Conservation (phyloP, 108 stramenopile species). For the Pseudonitzschia delicatissima region DNA sequence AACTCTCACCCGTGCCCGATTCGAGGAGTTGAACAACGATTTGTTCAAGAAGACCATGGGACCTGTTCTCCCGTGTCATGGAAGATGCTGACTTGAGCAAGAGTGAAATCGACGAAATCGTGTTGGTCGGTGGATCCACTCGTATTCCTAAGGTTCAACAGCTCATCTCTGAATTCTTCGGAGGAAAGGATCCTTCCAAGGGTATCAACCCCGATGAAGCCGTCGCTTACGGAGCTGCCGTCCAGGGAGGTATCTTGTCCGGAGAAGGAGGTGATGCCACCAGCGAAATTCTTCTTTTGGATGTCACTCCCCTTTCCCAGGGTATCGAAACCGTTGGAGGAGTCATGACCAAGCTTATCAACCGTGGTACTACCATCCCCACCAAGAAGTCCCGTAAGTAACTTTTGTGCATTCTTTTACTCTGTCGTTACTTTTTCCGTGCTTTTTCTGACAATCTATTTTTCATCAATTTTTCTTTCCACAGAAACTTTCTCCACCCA, state of each 20-base stretch:
- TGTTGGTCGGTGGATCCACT: conserved; percentile 97
- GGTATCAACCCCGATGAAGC: conserved; percentile 98
- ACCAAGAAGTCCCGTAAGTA: conserved; percentile 85
- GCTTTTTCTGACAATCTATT: background rate
- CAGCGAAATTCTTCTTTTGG: conserved; percentile 68
- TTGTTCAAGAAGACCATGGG: conserved; percentile 97
- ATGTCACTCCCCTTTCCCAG: conserved; percentile 83
- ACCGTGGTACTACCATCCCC: conserved; percentile 91
- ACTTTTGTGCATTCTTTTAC: background rate
- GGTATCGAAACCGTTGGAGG: conserved; percentile 95
- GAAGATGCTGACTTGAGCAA: conserved; percentile 90
- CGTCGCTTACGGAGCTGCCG: conserved; percentile 96
- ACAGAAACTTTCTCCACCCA: conserved; percentile 90
- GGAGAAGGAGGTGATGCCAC: conserved; percentile 79
- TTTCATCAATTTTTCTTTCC: background rate
- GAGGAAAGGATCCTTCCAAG: conserved; percentile 94
- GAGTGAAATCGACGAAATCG: conserved; percentile 93
- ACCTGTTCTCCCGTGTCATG: conserved; percentile 90
- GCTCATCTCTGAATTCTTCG: conserved; percentile 92
- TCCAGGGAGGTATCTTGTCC: conserved; percentile 93
- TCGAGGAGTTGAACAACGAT: conserved; percentile 97
- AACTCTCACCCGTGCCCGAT: conserved; percentile 92
- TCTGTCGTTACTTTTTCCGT: background rate
- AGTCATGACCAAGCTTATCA: conserved; percentile 94
- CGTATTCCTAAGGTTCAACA: conserved; percentile 95